Base-by-base conservation (phyloP, 2,329 filamentous ascomycete species). In the Dothistroma pini region DNA sequence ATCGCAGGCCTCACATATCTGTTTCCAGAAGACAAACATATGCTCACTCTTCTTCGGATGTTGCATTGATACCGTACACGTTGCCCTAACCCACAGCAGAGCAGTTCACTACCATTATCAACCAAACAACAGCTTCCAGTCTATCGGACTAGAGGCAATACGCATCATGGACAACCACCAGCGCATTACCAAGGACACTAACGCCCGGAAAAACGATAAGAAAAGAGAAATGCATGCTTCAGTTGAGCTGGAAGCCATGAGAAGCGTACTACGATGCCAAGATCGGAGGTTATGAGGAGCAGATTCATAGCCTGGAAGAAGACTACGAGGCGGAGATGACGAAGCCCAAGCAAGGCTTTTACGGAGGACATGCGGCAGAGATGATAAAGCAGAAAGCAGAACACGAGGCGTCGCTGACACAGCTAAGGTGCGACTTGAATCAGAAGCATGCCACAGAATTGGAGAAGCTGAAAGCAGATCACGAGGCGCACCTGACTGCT, bases 141-240 rank as follows among this genome's bases (percentile, higher is more conserved):
- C 25, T 29, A 29, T 29, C n/a, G 25, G 25, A 29, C 25, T 29
- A 29, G 25, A 29, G 6, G 3, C 6, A 29, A 3, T 29, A 29
- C 25, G 25, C 25, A 29, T 29, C 25, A 29, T 29, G 25, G 25
- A 29, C 25, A 29, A 29, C 25, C 2, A 29, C 25, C 38, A 29
- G 44, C 58, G 53, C 10, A 47, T 62, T 54, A 63, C 35, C 25
- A 63, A 62, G 21, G 57, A 62, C 38, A 59, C 38, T 2, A 60
- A 60, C 1, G 51, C 60, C 10, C 48, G 60, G 2, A 63, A 60
- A 51, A 58, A 56, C 48, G 35, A 21, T 7, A 19, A 12, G 11
- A 16, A 25, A 8, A 25, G 44, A 16, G 21, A 10, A 25, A 57
- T 61, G 32, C 53, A 52, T n/a, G 25, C 44, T 6, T 49, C 48